These are phyloP conservation scores for Bipolaris zeicola DNA, from an alignment of 2,329 filamentous ascomycete genomes.

Conservation along the genomic window DNA sequence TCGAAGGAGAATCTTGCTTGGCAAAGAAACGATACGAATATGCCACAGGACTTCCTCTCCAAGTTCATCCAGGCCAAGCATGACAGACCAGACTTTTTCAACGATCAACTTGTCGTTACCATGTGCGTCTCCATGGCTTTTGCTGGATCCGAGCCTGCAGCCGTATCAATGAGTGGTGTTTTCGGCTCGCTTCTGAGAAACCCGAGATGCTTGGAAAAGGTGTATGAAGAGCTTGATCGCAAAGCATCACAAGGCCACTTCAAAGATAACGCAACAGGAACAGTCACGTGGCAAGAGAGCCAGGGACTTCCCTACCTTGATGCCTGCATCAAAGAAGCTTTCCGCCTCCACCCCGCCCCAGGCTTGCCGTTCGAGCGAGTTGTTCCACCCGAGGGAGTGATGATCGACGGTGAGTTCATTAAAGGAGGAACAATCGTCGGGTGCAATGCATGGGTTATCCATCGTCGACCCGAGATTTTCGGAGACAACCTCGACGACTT, in stretches of 20 bases:
- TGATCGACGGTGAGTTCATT: conserved; percentile 4
- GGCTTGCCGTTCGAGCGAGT: conserved; percentile 50
- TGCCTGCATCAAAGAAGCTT: conserved; percentile 53
- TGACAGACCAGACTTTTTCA: not conserved
- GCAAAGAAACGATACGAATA: not conserved
- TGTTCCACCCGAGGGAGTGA: conserved; percentile 44
- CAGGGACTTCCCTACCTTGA: conserved; percentile 46
- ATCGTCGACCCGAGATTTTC: conserved; percentile 14
- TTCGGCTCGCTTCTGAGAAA: conserved; percentile 6
- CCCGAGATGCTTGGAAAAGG: not conserved
- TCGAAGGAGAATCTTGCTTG: not conserved
- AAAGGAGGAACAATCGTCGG: conserved; percentile 21
- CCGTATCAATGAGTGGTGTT: conserved; percentile 3
- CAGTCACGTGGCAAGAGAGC: not conserved
- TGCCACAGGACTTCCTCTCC: not conserved
- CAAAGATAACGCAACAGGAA: not conserved
- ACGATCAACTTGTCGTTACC: not conserved
- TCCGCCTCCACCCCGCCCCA: conserved; percentile 52
- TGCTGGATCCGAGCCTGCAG: conserved; percentile 6
- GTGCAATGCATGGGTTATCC: conserved; percentile 21
- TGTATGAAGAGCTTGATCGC: conserved; percentile 4
- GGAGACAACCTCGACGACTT: conserved; percentile 14
- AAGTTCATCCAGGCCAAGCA: not conserved
- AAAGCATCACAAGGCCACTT: not conserved
- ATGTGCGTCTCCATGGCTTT: conserved; percentile 9